Percentiles rank a stretch among this genome's conserved stretches.
Conservation (phyloP, 2,329 filamentous ascomycete genomes). For the Harringtonia lauricola region DNA sequence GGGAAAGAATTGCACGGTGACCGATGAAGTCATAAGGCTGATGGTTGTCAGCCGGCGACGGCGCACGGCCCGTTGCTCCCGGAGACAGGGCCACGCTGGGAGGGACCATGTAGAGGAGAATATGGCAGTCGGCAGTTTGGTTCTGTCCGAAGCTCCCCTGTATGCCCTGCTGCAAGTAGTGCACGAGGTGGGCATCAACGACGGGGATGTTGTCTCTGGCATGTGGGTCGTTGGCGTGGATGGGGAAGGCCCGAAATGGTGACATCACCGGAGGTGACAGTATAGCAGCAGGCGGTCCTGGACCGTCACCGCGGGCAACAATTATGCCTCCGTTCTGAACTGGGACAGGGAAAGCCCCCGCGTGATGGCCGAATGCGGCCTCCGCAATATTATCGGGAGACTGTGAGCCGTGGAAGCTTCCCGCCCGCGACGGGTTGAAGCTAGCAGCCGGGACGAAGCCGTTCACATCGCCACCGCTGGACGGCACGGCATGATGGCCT, state of each 20-base stretch:
- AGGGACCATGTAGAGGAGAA: constrained; percentile 9
- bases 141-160: constrained; percentile 6
- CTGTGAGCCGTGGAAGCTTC: constrained; percentile 52
- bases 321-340: constrained; percentile 2
- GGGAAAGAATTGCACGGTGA: constrained; percentile 11
- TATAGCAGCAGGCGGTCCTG: not conserved
- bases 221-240: not conserved
- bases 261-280: constrained; percentile 6
- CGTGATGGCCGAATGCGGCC: not conserved
- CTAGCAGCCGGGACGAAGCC: constrained; percentile 16
- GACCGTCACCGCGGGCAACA: constrained; percentile 1
- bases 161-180: constrained; percentile 8
- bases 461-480: constrained; percentile 2
- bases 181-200: constrained; percentile 6
- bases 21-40: constrained; percentile 7
- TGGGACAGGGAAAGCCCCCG: constrained; percentile 1
- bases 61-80: too few species aligned
- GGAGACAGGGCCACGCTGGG: not conserved
- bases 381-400: constrained; percentile 9
- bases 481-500: constrained; percentile 2
- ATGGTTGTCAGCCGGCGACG: too few species aligned
- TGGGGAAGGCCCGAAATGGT: not conserved
- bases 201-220: not conserved
- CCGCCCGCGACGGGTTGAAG: constrained; percentile 45
- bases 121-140: constrained; percentile 10